Base-by-base conservation (phyloP, 2,329 filamentous ascomycete species). In the Sphaerostilbella broomeana region DNA sequence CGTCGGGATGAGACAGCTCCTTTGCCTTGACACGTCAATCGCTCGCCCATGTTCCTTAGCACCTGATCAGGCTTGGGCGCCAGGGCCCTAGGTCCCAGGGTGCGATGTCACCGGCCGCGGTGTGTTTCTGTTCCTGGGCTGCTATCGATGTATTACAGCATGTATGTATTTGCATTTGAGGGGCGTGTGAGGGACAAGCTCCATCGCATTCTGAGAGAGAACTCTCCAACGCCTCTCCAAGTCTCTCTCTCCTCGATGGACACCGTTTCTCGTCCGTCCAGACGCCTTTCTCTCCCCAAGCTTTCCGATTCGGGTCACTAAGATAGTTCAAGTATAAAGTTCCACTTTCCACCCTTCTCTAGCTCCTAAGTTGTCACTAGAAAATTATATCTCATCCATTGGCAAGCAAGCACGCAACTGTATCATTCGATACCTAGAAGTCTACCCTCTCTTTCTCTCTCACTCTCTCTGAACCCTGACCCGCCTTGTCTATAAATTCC, bases 1-100 rank as follows among this genome's bases (percentile, higher is more conserved):
- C 46, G 40, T 50, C 46, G 44, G 48, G 46, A 48, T 52, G 47
- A 55, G 54, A 56, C 52, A 53, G 29, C 22, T 42, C 42, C 44
- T 42, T 43, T 46, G 47, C 42, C 45, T 15, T 19, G 31, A 25
- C 32, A 25, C 47, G 48, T 51, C 51, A 51, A 45, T 21, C n/a
- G 17, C 19, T n/a, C 20, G 18, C 19, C 30, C 32, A 29, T 8
- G n/a, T 13, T 6, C 18, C 25, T 36, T 16, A 27, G 33, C 45
- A 36, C 38, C 44, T 37, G 21, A 32, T 31, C 26, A 22, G 35
- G 35, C 35, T 43, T 24, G n/a, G 31, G 26, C 31, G 22, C 38
- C 28, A 26, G 15, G 18, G n/a, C n/a, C n/a, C 22, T 25, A 26
- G 40, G 40, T 21, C 38, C 41, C 35, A 38, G 28, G 37, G 40